Evolutionary conservation across 2,329 filamentous ascomycete species (phyloP).

Genomic region (Colletotrichum phormii): DNA sequence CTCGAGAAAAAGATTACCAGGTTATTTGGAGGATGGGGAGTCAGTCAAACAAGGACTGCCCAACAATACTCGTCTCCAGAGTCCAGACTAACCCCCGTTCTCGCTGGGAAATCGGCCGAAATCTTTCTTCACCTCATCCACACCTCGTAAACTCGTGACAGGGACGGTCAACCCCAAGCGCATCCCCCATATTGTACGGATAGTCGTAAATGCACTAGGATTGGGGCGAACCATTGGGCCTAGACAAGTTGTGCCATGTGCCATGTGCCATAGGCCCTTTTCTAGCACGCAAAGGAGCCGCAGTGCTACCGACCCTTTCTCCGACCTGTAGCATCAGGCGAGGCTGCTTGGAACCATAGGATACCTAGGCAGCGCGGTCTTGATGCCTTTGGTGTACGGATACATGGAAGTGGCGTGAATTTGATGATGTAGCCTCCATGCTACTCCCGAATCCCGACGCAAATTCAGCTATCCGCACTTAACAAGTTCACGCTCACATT

Average conservation of each 20-base stretch:
- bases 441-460: background rate
- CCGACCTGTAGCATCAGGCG: conserved; percentile 1
- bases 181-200: background rate
- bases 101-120: conserved; percentile 30
- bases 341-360: background rate
- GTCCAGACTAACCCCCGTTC: background rate
- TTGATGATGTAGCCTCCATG: background rate
- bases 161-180: conserved; percentile 12
- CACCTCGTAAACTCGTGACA: background rate
- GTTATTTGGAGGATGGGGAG: background rate
- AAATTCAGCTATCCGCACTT: background rate
- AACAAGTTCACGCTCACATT: background rate
- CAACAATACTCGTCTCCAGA: background rate
- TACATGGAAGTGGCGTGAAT: background rate
- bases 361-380: background rate
- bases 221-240: conserved; percentile 12
- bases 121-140: background rate
- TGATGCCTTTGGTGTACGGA: background rate
- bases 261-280: no score
- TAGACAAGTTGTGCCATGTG: background rate
- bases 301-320: conserved; percentile 30
- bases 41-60: background rate
- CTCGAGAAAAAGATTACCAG: background rate
- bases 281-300: conserved; percentile 26
- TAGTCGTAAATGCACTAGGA: background rate